These are phyloP conservation scores for Pestalotiopsis sp. DNA, from an alignment of 2,329 filamentous ascomycete genomes.

Conservation along the genomic window DNA sequence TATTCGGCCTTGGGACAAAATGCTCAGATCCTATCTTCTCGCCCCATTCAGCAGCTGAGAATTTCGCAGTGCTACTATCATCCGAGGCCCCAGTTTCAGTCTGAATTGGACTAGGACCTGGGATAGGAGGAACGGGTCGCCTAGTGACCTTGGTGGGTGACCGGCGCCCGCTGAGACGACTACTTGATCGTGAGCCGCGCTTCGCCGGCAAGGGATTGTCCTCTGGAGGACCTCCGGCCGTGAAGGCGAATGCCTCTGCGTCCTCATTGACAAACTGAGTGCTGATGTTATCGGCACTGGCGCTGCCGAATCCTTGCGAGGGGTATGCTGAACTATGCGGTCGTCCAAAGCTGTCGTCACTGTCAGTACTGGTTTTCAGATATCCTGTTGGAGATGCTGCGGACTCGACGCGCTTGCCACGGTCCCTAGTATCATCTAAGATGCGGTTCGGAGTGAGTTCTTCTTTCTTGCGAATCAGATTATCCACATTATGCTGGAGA, in stretches of 20 bases:
- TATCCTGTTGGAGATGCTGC: neutral
- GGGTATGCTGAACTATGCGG: constrained; percentile 39
- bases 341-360: constrained; percentile 51
- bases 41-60: constrained; percentile 55
- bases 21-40: constrained; percentile 55
- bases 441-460: constrained; percentile 7
- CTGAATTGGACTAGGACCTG: constrained; percentile 21
- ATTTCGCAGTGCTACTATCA: constrained; percentile 31
- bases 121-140: constrained; percentile 15
- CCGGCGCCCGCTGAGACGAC: constrained; percentile 37
- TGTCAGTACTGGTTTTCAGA: constrained; percentile 31
- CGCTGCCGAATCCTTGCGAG: constrained; percentile 45
- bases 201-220: constrained; percentile 31
- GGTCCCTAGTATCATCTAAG: constrained; percentile 6
- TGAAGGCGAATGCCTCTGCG: constrained; percentile 49
- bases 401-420: neutral
- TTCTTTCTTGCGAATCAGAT: constrained; percentile 34
- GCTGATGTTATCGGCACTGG: constrained; percentile 61
- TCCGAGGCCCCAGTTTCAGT: constrained; percentile 24
- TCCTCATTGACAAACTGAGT: constrained; percentile 57
- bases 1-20: constrained; percentile 48
- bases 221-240: constrained; percentile 41
- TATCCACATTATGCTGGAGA: constrained; percentile 37
- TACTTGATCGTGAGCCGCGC: constrained; percentile 39
- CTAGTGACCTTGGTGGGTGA: constrained; percentile 30